Conservation (phyloP, 768 basidiomycete species). For the Podaxis sp. region DNA sequence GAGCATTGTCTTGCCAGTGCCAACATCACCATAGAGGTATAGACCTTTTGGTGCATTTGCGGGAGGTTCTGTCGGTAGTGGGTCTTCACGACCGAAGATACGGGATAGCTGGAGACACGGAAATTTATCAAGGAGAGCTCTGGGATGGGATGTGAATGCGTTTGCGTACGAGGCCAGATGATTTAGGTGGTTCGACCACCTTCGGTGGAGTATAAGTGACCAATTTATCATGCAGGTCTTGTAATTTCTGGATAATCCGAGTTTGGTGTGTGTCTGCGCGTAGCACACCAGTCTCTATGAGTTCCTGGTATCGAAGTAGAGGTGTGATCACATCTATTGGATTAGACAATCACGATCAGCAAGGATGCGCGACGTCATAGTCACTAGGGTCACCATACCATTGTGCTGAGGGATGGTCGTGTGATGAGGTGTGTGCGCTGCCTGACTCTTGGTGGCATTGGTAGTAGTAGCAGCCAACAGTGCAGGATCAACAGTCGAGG, state of each 20-base stretch:
- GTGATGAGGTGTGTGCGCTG: not conserved
- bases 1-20: constrained; percentile 97
- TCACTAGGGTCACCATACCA: not conserved
- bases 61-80: constrained; percentile 41
- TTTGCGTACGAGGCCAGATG: constrained; percentile 40
- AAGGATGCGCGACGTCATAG: constrained; percentile 3
- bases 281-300: constrained; percentile 50
- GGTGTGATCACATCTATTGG: constrained; percentile 37
- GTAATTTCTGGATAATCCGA: constrained; percentile 78
- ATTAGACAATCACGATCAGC: not conserved
- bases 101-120: constrained; percentile 40
- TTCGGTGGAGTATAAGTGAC: constrained; percentile 67
- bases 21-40: constrained; percentile 95
- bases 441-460: not conserved
- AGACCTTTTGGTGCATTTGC: constrained; percentile 76
- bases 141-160: constrained; percentile 17
- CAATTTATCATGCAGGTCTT: constrained; percentile 75
- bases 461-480: not conserved
- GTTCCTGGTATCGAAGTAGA: constrained; percentile 43
- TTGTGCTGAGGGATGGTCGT: not conserved
- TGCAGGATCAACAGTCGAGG: not conserved
- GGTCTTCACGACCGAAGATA: constrained; percentile 39
- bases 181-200: constrained; percentile 43
- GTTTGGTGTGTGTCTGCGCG: constrained; percentile 83
- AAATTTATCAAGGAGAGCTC: not conserved